Percentiles rank a stretch among this genome's conserved stretches.
phyloP scores from a whole-genome alignment of 2,329 filamentous ascomycete species.

The Stemphylium vesicarium region DNA sequence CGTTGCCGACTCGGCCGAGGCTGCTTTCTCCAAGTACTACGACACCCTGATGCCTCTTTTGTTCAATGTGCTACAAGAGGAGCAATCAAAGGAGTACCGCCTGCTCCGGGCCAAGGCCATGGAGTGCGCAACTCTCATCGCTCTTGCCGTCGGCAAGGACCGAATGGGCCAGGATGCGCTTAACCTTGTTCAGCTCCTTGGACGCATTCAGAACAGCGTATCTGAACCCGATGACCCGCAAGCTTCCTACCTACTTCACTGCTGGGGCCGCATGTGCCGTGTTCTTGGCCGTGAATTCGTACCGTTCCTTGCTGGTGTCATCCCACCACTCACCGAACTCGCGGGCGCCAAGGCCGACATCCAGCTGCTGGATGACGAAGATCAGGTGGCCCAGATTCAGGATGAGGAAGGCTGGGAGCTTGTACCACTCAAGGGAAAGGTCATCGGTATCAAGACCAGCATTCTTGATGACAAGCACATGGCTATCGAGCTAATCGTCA shows the following conservation, averaged over 20 bases:
- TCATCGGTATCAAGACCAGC: constrained; percentile 97
- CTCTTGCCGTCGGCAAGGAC: constrained; percentile 91
- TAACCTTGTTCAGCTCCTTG: constrained; percentile 84
- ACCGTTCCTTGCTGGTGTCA: constrained; percentile 89
- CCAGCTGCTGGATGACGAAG: constrained; percentile 92
- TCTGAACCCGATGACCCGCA: constrained; percentile 93
- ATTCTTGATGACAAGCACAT: constrained; percentile 98
- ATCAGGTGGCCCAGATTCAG: constrained; percentile 89
- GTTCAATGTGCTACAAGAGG: constrained; percentile 84
- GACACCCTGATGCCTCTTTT: constrained; percentile 93
- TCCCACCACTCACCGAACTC: constrained; percentile 89
- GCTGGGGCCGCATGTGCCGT: constrained; percentile 98
- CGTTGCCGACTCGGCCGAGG: constrained; percentile 97
- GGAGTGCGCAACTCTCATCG: constrained; percentile 97
- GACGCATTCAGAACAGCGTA: constrained; percentile 79
- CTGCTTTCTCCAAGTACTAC: constrained; percentile 94
- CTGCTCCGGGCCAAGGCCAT: constrained; percentile 95
- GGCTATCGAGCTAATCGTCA: constrained; percentile 97
- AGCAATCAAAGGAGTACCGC: constrained; percentile 92
- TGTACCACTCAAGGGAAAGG: constrained; percentile 94
- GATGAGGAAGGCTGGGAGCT: constrained; percentile 98
- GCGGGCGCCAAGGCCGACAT: constrained; percentile 97
- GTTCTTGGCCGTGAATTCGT: constrained; percentile 90
- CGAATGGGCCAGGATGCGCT: constrained; percentile 87
- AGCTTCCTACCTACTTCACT: constrained; percentile 95